Base-by-base conservation (phyloP, 2,329 filamentous ascomycete species). In the Rachicladosporium sp. region DNA sequence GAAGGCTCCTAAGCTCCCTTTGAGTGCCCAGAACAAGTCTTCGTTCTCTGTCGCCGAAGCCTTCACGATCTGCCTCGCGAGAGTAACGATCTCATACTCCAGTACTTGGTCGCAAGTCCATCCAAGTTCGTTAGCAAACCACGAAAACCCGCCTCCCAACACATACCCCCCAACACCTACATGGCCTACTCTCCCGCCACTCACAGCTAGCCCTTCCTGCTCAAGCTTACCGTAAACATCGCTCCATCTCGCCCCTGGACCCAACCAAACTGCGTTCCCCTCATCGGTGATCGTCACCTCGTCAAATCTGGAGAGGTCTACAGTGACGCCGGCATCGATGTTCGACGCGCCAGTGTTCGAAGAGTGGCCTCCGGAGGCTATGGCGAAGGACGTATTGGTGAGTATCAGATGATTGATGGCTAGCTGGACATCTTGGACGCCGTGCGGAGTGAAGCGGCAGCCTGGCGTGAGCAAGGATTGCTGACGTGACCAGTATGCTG, bases 71-170 rank as follows among this genome's bases (percentile, higher is more conserved):
- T 43, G 33, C 4, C 46, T 49, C 27, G 43, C 40, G 3, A 50
- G 48, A n/a, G 48, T 46, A 6, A 55, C 48, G 6, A 56, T 41
- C 35, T 51, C 45, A 13, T 47, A 46, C 19, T 50, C 46, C 5
- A 46, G 8, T 4, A 49, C 46, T 15, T 33, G 45, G 27, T 54
- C 70, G 38, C 64, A 66, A 12, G 63, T 67, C 58, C 68, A 73
- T 10, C 73, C 74, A 43, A 62, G 51, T 1, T 54, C 52, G 0
- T 61, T 60, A 1, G 64, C 59, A 46, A 69, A 67, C 54, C 62
- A 73, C 1, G 66, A 68, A 21, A 71, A 64, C 5, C 71, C 71
- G 15, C 53, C 53, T 6, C 67, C 67, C 1, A 70, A 60, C 3
- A 64, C 47, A 19, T 69, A 55, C 2, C 68, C 69, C 4, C 61